These are phyloP conservation scores for Escallonia rubra DNA, from an alignment of 129 eudicot species.

Conservation along the genomic window DNA sequence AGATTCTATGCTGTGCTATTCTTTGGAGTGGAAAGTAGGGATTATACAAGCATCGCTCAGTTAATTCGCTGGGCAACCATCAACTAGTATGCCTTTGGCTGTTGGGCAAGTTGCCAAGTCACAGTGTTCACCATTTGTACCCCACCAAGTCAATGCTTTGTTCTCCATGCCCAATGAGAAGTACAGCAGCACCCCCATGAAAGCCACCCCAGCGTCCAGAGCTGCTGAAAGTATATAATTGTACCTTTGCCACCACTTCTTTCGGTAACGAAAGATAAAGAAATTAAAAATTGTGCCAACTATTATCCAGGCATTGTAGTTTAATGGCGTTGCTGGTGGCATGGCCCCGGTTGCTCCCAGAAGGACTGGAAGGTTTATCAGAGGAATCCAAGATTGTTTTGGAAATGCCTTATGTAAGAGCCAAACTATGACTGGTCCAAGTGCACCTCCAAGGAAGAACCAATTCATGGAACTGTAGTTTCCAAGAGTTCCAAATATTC, in stretches of 20 bases:
- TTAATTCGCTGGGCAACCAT: slow-evolving; percentile 63
- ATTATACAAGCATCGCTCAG: slow-evolving; percentile 12
- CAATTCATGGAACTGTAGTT: slow-evolving; percentile 81
- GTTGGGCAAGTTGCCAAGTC: slow-evolving; percentile 78
- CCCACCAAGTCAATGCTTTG: slow-evolving; percentile 72
- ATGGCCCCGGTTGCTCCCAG: slow-evolving; percentile 68
- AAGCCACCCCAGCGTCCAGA: slow-evolving; percentile 90
- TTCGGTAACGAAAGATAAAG: slow-evolving; percentile 72
- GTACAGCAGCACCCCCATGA: slow-evolving; percentile 79
- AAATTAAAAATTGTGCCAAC: slow-evolving; percentile 75
- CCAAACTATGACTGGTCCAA: slow-evolving; percentile 80
- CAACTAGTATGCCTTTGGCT: slow-evolving; percentile 60
- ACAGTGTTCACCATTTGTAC: slow-evolving; percentile 77
- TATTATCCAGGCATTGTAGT: slow-evolving; percentile 73
- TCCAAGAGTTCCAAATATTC: slow-evolving; percentile 76
- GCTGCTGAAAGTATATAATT: slow-evolving; percentile 90
- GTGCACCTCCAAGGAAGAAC: slow-evolving; percentile 83
- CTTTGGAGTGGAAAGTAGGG: neutral
- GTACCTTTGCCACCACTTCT: slow-evolving; percentile 92
- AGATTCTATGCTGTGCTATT: neutral
- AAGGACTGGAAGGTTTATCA: slow-evolving; percentile 82
- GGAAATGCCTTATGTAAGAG: slow-evolving; percentile 83
- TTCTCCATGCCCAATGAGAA: slow-evolving; percentile 58
- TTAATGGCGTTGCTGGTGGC: slow-evolving; percentile 88
- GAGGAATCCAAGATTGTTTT: slow-evolving; percentile 74